Base-by-base conservation (phyloP, 805 yeast genomes). In the Babjeviella inositovora region DNA sequence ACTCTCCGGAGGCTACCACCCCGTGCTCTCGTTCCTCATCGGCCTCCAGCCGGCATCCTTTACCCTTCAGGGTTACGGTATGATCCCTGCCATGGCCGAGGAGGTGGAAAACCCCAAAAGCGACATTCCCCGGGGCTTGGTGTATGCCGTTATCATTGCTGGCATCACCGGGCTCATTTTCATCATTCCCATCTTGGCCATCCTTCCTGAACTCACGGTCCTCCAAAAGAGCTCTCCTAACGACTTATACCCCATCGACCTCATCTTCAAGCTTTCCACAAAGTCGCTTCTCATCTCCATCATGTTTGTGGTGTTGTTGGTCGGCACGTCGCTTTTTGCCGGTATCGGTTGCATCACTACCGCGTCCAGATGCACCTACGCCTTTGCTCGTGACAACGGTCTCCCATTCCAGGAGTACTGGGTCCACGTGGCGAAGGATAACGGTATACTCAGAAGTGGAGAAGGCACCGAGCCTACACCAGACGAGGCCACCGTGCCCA, bases 311-410 rank as follows among this genome's bases (percentile, higher is more conserved):
- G 45, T 76, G 5, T 50, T 77, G 41, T 61, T 75, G 27, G 53
- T 69, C 22, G 90, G 80, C 0, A 75, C 82, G 11, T 64, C 72
- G 13, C 38, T 75, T 7, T 79, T 79, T 43, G 82, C 81, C 17
- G 75, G 84, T 3, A 69, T 80, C 23, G 85, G 92, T 4, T 64
- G 87, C 2, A 55, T 76, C 17, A 79, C 90, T 2, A 74, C 92
- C 0, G 77, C 84, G 3, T 76, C 90, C 3, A 62, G 92, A 57
- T 63, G 74, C n/a, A 77, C 82, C 0, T 79, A 66, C 41, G 75
- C 81, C 13, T 70, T 80, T 49, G 81, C 87, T 24, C 62, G 93
- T 49, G 93, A 80, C 42, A 79, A 72, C 17, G 93, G 84, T 0
- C 45, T 80, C 20, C 92, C 92, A 2, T 64, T 54, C 34, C 62